phyloP scores from a whole-genome alignment of 805 yeast species.

The Brettanomyces sp. region DNA sequence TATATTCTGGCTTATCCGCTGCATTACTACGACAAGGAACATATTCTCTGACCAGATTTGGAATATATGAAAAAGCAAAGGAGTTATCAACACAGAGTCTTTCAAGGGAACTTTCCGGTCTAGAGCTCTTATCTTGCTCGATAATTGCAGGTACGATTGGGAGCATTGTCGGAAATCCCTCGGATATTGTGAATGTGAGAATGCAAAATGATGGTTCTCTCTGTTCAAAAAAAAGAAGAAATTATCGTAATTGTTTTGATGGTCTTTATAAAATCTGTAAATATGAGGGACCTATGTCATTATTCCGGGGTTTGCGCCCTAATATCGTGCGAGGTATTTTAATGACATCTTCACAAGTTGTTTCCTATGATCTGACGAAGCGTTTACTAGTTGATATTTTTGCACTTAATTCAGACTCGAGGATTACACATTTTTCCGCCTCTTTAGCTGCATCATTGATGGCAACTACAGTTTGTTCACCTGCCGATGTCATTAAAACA shows the following conservation, averaged over 20 bases:
- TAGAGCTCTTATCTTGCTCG: conserved; percentile 60
- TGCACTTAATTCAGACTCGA: conserved; percentile 47
- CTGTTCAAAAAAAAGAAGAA: conserved; percentile 55
- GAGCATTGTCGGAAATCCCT: conserved; percentile 80
- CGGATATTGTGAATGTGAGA: conserved; percentile 79
- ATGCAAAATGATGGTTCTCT: conserved; percentile 83
- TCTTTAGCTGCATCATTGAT: conserved; percentile 76
- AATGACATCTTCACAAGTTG: conserved; percentile 89
- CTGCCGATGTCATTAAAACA: conserved; percentile 86
- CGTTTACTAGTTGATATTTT: conserved; percentile 40
- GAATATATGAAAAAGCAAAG: conserved; percentile 72
- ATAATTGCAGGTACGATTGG: conserved; percentile 83
- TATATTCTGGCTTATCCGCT: conserved; percentile 79
- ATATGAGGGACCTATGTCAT: conserved; percentile 51
- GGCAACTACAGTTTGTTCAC: conserved; percentile 88
- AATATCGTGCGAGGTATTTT: conserved; percentile 72
- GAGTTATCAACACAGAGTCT: conserved; percentile 36
- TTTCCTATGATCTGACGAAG: conserved; percentile 74
- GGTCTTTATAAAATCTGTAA: conserved; percentile 52
- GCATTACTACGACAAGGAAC: conserved; percentile 80
- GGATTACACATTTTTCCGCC: conserved; percentile 69
- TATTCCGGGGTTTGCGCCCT: conserved; percentile 70
- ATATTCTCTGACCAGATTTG: conserved; percentile 79
- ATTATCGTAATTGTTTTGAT: conserved; percentile 70
- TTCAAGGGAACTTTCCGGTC: conserved; percentile 42